Conservation (phyloP, 352 stramenopile species). For the Pythium brassicae region DNA sequence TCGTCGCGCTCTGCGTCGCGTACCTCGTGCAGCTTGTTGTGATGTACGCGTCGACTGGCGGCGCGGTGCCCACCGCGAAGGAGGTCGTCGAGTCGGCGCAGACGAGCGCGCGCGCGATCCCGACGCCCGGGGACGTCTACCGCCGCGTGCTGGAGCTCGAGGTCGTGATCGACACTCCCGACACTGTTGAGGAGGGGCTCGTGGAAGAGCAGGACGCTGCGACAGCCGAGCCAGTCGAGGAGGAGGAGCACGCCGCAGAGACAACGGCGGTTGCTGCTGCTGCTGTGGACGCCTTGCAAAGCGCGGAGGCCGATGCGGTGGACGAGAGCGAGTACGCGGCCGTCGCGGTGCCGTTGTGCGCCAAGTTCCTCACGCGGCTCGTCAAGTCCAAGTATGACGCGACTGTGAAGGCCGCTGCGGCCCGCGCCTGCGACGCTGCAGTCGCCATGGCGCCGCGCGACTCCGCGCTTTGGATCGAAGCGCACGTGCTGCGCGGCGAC, state of each 20-base stretch:
- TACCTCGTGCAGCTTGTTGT: slow-evolving; percentile 24
- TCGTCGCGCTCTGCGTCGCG: slow-evolving; percentile 19
- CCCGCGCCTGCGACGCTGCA: slow-evolving; percentile 41
- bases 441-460: slow-evolving; percentile 24
- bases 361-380: slow-evolving; percentile 30
- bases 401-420: slow-evolving; percentile 26
- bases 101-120: not conserved
- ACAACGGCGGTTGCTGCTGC: no score
- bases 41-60: not conserved
- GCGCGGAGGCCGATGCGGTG: not conserved
- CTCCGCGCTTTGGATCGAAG: slow-evolving; percentile 26
- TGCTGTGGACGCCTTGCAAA: not conserved
- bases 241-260: not conserved
- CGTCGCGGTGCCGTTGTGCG: slow-evolving; percentile 32
- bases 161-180: no score
- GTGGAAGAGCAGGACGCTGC: not conserved
- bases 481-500: slow-evolving; percentile 46
- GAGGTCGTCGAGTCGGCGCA: not conserved
- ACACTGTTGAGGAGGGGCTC: not conserved
- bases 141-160: not conserved
- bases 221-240: not conserved
- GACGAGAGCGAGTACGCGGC: slow-evolving; percentile 20
- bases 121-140: not conserved
- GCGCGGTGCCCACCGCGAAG: not conserved
- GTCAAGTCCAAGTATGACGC: slow-evolving; percentile 38